These are phyloP conservation scores for Fusarium buharicum DNA, from an alignment of 2,329 filamentous ascomycete genomes.

Conservation along the genomic window DNA sequence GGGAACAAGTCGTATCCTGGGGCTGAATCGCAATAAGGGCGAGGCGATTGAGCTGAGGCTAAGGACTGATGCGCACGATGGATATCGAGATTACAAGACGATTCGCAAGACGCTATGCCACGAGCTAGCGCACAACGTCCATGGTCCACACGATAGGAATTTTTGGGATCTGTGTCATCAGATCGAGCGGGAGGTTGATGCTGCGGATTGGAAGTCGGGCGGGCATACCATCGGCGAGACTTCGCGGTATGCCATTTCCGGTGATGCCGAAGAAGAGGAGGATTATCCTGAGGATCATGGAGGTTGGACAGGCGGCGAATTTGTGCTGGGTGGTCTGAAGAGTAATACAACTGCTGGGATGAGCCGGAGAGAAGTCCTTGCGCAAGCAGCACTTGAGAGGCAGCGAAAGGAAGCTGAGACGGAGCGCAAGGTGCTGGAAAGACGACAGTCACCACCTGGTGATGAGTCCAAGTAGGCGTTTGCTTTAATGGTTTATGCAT, in stretches of 20 bases:
- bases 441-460: constrained; percentile 33
- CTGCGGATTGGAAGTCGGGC: constrained; percentile 78
- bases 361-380: constrained; percentile 78
- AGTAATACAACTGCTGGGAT: constrained; percentile 61
- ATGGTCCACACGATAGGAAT: constrained; percentile 80
- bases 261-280: constrained; percentile 62
- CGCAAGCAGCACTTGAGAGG: constrained; percentile 57
- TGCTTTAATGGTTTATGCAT: background rate
- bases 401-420: constrained; percentile 49
- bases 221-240: constrained; percentile 74
- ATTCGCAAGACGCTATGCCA: constrained; percentile 94
- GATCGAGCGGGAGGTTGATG: constrained; percentile 88
- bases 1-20: constrained; percentile 78
- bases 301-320: constrained; percentile 82
- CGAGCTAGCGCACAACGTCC: constrained; percentile 93
- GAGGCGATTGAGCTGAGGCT: constrained; percentile 91
- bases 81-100: constrained; percentile 90
- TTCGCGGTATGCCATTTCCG: constrained; percentile 67
- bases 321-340: constrained; percentile 71
- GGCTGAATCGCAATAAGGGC: constrained; percentile 86
- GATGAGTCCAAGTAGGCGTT: constrained; percentile 41
- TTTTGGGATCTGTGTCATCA: constrained; percentile 91
- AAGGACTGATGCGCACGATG: constrained; percentile 93
- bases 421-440: constrained; percentile 47
- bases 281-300: constrained; percentile 68